Base-by-base conservation (phyloP, 768 basidiomycete genomes). In the Leccinum arenicola region DNA sequence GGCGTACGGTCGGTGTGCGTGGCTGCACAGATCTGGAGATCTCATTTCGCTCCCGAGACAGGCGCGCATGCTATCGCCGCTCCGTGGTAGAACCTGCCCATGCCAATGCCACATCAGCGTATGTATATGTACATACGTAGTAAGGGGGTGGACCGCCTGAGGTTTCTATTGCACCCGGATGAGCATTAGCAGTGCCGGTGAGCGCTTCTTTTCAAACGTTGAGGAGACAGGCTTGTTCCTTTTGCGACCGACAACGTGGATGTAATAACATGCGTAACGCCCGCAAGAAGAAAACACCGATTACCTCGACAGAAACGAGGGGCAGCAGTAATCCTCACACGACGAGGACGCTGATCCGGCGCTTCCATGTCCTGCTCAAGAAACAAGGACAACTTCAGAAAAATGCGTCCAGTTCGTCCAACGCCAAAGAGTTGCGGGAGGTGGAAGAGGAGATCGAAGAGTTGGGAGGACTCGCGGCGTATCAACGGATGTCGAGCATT, bases 281-380 rank as follows among this genome's bases (percentile, higher is more conserved):
- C 31, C 74, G 71, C 57, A 82, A 76, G 67, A 76, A 76, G 62
- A 84, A 83, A 61, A 61, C 59, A 15, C 81, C 83, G 2, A 66
- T 84, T 17, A 83, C 82, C 2, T 40, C 58, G 31, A 60, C 61
- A 60, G 63, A 47, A 60, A 61, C 56, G 19, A 36, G 38, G 12
- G 55, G 59, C 23, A 84, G 85, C 23, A 80, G 76, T 61, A 85
- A 78, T 58, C 79, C 85, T 0, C 77, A 82, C 61, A 80, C 85
- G 23, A 91, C 85, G 49, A 83, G 92, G 59, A 80, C 82, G 8
- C 75, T 87, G 61, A 96, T 97, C 65, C 86, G 91, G 43, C 79
- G 76, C 58, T 97, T 89, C 67, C 94, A 97, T 66, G 80, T 87
- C 36, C 78, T 95, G 21, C 76, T 93, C 67, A 95, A 93, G 74